Base-by-base conservation (phyloP, 768 basidiomycete genomes). In the Hemileccinum impolitum region DNA sequence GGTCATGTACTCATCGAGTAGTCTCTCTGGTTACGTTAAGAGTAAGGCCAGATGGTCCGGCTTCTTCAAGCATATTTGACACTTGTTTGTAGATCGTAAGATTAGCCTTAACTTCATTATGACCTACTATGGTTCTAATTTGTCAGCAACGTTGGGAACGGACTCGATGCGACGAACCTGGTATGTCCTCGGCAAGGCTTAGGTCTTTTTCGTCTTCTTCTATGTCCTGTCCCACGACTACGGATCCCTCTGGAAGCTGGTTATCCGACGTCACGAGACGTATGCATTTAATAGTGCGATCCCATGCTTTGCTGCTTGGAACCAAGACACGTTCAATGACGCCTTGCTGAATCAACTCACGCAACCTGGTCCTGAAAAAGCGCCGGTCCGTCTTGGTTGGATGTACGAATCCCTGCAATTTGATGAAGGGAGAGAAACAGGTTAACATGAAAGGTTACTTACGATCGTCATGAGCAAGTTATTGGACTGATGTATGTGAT, bases 401-500 rank as follows among this genome's bases (percentile, higher is more conserved):
- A 62, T 84, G 82, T 18, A 72, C 57, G 62, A 90, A 90, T 3
- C 90, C 90, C 90, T 93, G 49, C 4, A 36, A 45, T 18, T 45
- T 4, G 31, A 35, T 66, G 18, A 47, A 43, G n/a, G 17, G 4
- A 21, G 15, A 28, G 12, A 34, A 35, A 34, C 14, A 9, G 35
- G 11, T 49, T 44, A 3, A 23, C 12, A 54, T 39, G 21, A 44
- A 42, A 39, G 36, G 39, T 34, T 8, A 65, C 86, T 47, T 59
- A 92, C 92, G 46, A 94, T 78, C 15, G 81, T 81, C 47, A 85
- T 67, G n/a, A 94, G 70, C 62, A 94, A 73, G 50, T 94, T 90
- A 43, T 79, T 78, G 10, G 87, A 84, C 1, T 76, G 75, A 63
- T 93, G 87, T 55, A 85, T 83, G 42, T 79, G 56, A 55, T 90